Conservation (phyloP, 2,329 filamentous ascomycete species). For the Diaporthe citri region DNA sequence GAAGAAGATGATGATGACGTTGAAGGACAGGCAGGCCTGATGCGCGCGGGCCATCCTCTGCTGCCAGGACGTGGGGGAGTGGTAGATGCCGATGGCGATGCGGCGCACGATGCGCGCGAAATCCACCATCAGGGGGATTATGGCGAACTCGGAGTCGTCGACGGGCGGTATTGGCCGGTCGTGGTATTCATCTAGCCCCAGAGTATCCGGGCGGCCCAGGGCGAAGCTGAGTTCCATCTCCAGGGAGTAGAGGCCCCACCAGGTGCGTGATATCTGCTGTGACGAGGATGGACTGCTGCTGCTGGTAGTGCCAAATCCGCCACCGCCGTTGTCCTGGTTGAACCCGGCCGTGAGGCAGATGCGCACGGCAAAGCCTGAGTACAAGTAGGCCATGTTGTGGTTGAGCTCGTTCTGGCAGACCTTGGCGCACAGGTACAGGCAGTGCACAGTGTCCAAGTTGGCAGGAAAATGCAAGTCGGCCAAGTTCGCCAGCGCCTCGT, state of each 20-base stretch:
- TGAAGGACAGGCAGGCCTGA: not conserved
- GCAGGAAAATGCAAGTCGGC: not conserved
- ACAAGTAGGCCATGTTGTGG: constrained; percentile 2
- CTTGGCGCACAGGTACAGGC: constrained; percentile 4
- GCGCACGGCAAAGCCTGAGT: not conserved
- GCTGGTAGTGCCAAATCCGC: not conserved
- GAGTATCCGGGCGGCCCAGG: not conserved
- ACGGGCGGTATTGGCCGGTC: not conserved
- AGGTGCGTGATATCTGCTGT: constrained; percentile 1
- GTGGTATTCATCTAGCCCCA: constrained; percentile 6
- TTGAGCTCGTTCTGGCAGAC: constrained; percentile 20
- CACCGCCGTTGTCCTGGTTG: constrained; percentile 4
- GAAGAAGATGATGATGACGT: not conserved
- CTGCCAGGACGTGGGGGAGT: not conserved
- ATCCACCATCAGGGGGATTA: constrained; percentile 6
- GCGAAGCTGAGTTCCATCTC: constrained; percentile 20
- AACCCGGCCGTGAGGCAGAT: not conserved
- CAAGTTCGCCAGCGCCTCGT: not conserved
- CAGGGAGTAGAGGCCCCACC: not conserved
- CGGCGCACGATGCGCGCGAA: constrained; percentile 1
- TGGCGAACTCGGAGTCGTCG: constrained; percentile 12
- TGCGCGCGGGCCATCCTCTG: not conserved
- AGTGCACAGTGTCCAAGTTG: constrained; percentile 14
- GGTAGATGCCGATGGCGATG: constrained; percentile 3
- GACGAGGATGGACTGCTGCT: not conserved